Evolutionary conservation across 1,284 basidiomycete species (phyloP).

Genomic region (Nidula niveotomentosa): DNA sequence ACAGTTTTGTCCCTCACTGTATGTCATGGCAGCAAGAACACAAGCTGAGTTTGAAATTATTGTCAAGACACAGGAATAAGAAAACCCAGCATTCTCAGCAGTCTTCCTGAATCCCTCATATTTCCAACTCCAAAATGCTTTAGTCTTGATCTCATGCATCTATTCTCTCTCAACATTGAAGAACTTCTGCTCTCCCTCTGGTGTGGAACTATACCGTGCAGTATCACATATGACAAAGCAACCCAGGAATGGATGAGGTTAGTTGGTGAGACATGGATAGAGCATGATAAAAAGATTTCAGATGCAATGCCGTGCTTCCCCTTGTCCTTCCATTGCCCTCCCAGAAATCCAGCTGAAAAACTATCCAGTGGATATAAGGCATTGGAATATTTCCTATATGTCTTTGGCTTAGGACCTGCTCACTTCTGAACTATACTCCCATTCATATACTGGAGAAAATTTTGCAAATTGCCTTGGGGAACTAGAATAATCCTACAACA

Average conservation of each 20-base stretch:
- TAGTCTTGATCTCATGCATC: conserved; percentile 1
- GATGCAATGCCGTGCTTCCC: conserved; percentile 20
- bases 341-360: conserved; percentile 29
- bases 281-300: conserved; percentile 12
- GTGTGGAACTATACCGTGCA: not conserved
- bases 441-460: not conserved
- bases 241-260: not conserved
- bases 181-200: not conserved
- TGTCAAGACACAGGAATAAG: not conserved
- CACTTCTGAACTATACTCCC: not conserved
- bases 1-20: not conserved
- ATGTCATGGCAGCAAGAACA: not conserved
- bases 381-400: conserved; percentile 24
- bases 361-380: conserved; percentile 31
- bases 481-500: not conserved
- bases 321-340: conserved; percentile 25
- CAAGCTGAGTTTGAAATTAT: not conserved
- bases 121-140: not conserved
- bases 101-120: not conserved
- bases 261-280: not conserved
- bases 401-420: conserved; percentile 25
- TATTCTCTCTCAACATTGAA: not conserved
- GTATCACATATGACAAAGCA: not conserved
- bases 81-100: not conserved
- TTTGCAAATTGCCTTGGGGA: conserved; percentile 1